These are phyloP conservation scores for Malassezia arunalokei DNA, from an alignment of 1,284 basidiomycete genomes.

Conservation along the genomic window DNA sequence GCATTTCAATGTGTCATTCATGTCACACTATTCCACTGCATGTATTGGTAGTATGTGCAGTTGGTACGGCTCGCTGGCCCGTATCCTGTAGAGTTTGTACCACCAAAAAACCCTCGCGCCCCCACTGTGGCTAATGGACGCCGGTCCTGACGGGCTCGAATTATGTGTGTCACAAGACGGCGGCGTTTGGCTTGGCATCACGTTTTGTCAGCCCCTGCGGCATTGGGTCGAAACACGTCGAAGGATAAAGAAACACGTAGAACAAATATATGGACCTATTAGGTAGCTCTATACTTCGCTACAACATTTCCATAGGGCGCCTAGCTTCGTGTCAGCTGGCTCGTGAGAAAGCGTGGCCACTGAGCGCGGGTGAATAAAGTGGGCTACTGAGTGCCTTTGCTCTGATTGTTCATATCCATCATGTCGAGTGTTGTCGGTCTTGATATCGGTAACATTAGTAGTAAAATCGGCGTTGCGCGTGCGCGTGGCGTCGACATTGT, in stretches of 20 bases:
- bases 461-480: conserved; percentile 40
- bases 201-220: not conserved
- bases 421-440: conserved; percentile 43
- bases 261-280: conserved; percentile 5
- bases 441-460: conserved; percentile 38
- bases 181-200: not conserved
- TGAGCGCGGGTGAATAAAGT: conserved; percentile 1
- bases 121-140: too few relatives aligned
- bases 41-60: not conserved
- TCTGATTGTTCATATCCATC: conserved; percentile 3
- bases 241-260: conserved; percentile 13
- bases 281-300: not conserved
- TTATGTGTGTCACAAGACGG: too few relatives aligned
- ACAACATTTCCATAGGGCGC: not conserved
- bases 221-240: not conserved
- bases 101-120: conserved; percentile 2
- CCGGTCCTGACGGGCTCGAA: too few relatives aligned
- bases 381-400: not conserved
- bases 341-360: conserved; percentile 2
- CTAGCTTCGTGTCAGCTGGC: not conserved
- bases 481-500: conserved; percentile 43
- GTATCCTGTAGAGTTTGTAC: conserved; percentile 2
- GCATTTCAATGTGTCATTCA: not conserved
- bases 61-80: not conserved
- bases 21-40: conserved; percentile 8